Evolutionary conservation across 495 filamentous ascomycete genomes (phyloP).

Genomic region (Sordaria brevicollis): DNA sequence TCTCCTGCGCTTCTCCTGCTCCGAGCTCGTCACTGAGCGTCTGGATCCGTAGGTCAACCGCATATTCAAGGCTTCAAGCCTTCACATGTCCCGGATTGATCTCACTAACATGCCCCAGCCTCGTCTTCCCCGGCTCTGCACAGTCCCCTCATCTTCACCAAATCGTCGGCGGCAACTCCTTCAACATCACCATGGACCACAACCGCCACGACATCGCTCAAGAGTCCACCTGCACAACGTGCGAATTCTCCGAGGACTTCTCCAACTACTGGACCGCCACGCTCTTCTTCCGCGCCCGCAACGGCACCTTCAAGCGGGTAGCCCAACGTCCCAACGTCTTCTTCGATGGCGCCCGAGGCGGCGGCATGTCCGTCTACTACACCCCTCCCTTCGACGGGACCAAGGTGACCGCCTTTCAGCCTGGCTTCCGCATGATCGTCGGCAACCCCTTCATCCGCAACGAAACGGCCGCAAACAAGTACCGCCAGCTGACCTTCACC

Average conservation of each 20-base stretch:
- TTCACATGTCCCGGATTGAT: neutral
- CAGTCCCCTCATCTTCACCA: slow-evolving; percentile 20
- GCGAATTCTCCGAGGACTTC: slow-evolving; percentile 21
- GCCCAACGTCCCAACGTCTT: slow-evolving; percentile 15
- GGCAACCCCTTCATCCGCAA: slow-evolving; percentile 45
- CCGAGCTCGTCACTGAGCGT: slow-evolving; percentile 16
- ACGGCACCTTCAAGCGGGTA: slow-evolving; percentile 28
- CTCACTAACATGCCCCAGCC: neutral
- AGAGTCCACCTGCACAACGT: slow-evolving; percentile 21
- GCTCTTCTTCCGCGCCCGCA: slow-evolving; percentile 27
- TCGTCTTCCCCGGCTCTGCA: slow-evolving; percentile 14
- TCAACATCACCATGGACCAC: slow-evolving; percentile 19
- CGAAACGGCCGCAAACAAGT: slow-evolving; percentile 13
- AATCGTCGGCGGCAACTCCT: slow-evolving; percentile 22
- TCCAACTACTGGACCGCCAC: slow-evolving; percentile 36
- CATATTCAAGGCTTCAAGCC: too few species aligned
- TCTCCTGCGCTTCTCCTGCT: slow-evolving; percentile 54
- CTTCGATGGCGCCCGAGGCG: slow-evolving; percentile 11
- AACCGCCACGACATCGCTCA: slow-evolving; percentile 8
- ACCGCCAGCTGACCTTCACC: slow-evolving; percentile 31
- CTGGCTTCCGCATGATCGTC: slow-evolving; percentile 64
- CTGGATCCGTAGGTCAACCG: slow-evolving; percentile 13
- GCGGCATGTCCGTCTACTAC: slow-evolving; percentile 38
- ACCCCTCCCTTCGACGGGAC: slow-evolving; percentile 21
- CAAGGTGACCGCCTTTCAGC: slow-evolving; percentile 35